Conservation (phyloP, 106 monocot species). For the Alisma plantagoaquatica region DNA sequence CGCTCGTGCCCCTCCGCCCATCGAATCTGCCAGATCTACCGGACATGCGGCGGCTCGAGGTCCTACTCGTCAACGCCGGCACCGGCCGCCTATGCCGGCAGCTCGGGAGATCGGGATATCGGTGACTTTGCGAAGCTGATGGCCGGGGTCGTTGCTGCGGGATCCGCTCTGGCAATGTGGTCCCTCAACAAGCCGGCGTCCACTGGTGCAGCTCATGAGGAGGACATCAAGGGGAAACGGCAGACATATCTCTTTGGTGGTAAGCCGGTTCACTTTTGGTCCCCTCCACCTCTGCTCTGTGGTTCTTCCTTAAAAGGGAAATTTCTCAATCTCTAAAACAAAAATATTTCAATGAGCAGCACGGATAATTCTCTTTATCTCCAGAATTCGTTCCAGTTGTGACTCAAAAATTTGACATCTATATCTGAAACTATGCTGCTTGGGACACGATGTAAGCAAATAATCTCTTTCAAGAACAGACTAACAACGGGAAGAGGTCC, state of each 20-base stretch:
- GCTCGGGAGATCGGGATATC: conserved; percentile 4
- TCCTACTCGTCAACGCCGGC: not conserved
- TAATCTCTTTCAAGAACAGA: too few species aligned
- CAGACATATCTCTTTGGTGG: conserved; percentile 43
- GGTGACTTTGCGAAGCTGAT: conserved; percentile 12
- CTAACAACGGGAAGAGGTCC: too few species aligned
- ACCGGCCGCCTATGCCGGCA: not conserved
- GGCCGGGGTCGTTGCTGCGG: conserved; percentile 8
- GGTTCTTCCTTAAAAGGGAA: not conserved
- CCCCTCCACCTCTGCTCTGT: not conserved
- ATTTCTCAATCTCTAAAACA: not conserved
- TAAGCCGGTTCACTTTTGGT: conserved; percentile 1
- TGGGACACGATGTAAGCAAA: too few species aligned
- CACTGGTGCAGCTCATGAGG: not conserved
- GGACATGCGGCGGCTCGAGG: not conserved
- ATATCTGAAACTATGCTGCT: too few species aligned
- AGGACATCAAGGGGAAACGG: conserved; percentile 11
- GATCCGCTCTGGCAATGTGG: conserved; percentile 12
- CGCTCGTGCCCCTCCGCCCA: too few species aligned
- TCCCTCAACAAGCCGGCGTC: not conserved
- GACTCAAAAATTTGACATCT: too few species aligned
- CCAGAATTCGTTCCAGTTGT: too few species aligned
- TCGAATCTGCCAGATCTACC: conserved; percentile 7
- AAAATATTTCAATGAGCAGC: too few species aligned
- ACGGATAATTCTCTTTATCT: too few species aligned